Conservation (phyloP, 305 asterid genomes). For the Solanum hybrid region DNA sequence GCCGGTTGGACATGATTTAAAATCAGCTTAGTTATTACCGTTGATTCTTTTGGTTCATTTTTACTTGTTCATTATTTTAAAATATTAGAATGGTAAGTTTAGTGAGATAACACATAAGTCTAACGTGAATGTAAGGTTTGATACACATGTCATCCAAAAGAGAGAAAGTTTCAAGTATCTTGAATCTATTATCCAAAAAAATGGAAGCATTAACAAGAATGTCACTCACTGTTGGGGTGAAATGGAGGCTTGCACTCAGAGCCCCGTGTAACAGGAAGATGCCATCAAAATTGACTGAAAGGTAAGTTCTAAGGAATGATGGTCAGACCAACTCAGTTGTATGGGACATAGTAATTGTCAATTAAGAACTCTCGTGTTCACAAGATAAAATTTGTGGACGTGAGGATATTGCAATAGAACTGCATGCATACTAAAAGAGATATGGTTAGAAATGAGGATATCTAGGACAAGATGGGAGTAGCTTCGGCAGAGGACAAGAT, state of each 20-base stretch:
- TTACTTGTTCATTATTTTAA: no score
- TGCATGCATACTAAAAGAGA: neutral
- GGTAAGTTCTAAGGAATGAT: neutral
- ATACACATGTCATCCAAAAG: neutral
- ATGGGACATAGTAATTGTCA: neutral
- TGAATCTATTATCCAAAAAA: neutral
- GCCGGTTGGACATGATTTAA: neutral
- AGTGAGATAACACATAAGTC: neutral
- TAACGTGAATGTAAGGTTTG: neutral
- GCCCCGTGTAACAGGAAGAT: neutral
- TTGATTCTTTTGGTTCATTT: no score
- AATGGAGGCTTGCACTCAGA: neutral
- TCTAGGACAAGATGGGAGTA: neutral
- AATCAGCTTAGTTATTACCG: neutral
- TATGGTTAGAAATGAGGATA: neutral
- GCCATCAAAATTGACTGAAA: neutral
- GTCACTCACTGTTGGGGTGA: neutral
- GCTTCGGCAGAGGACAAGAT: neutral
- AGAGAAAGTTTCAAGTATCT: neutral
- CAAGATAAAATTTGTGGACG: neutral
- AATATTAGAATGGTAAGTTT: fast-evolving
- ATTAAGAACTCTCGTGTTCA: neutral
- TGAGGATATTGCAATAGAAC: neutral
- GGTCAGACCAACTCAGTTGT: neutral
- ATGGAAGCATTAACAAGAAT: neutral